Evolutionary conservation across 352 stramenopile species (phyloP).

Genomic region (Globisporangium canariense): DNA sequence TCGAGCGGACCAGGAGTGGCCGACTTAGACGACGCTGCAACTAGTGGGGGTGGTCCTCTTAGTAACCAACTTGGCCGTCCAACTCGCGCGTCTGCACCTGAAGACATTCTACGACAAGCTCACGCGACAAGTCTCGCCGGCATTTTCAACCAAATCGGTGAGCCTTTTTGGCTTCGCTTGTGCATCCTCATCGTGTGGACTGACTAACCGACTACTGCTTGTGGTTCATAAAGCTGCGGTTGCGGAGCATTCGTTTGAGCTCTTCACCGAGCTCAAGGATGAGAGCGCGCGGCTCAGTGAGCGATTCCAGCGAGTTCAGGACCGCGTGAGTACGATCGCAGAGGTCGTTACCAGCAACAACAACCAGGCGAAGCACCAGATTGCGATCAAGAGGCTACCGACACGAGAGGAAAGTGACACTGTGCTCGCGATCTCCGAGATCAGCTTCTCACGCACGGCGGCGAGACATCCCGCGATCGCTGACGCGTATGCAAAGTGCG

Average conservation of each 20-base stretch:
- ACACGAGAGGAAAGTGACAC: conserved; percentile 22
- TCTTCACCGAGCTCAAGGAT: conserved; percentile 46
- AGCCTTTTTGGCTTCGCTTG: not conserved
- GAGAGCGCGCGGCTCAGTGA: conserved; percentile 28
- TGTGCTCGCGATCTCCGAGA: conserved; percentile 21
- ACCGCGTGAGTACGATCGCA: conserved; percentile 30
- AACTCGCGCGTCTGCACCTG: conserved; percentile 10
- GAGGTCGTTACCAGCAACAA: conserved; percentile 17
- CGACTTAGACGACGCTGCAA: not conserved
- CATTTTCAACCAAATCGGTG: conserved; percentile 54
- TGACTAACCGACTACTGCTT: not conserved
- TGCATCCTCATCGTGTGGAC: not conserved
- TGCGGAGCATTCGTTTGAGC: conserved; percentile 43
- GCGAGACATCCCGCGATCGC: conserved; percentile 20
- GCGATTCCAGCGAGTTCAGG: conserved; percentile 28
- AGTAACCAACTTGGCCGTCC: not conserved
- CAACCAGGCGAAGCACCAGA: not conserved
- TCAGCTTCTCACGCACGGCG: conserved; percentile 2
- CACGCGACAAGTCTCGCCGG: conserved; percentile 43
- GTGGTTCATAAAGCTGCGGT: conserved; percentile 28
- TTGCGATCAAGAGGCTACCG: conserved; percentile 19
- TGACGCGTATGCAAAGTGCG: conserved; percentile 33
- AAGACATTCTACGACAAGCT: conserved; percentile 46
- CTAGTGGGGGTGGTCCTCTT: not conserved
- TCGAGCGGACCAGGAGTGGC: not conserved